A percentile compares a stretch with the other conserved stretches of the same genome.
phyloP scores from a whole-genome alignment of 805 yeast genomes.

The Myxozyma lipomycoides region DNA sequence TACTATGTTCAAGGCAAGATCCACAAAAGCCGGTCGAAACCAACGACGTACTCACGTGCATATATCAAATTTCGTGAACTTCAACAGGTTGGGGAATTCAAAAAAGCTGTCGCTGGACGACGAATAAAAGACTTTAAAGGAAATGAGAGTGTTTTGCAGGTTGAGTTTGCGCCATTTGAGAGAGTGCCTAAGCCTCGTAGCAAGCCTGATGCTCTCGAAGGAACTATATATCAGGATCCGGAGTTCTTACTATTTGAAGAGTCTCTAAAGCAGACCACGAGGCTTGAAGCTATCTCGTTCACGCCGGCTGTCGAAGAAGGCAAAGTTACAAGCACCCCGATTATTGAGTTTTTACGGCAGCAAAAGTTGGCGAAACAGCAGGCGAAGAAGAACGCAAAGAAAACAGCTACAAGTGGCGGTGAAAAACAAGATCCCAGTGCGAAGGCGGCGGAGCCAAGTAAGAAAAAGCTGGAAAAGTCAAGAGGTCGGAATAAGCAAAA shows the following conservation, averaged over 20 bases:
- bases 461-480: too few relatives aligned
- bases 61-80: conserved; percentile 41
- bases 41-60: conserved; percentile 44
- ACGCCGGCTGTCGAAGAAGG: not conserved
- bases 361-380: conserved; percentile 15
- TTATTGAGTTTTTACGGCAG: conserved; percentile 26
- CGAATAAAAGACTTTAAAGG: conserved; percentile 33
- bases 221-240: conserved; percentile 36
- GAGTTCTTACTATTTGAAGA: conserved; percentile 37
- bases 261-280: conserved; percentile 23
- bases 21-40: conserved; percentile 37
- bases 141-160: conserved; percentile 16
- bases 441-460: not conserved
- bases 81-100: conserved; percentile 37
- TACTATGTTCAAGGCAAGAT: conserved; percentile 31
- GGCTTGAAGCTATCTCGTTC: not conserved
- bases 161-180: conserved; percentile 33
- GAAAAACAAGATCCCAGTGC: not conserved
- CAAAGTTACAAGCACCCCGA: conserved; percentile 17
- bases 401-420: too few relatives aligned
- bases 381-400: not conserved
- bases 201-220: conserved; percentile 30
- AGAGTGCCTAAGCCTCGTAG: conserved; percentile 10
- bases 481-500: too few relatives aligned
- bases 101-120: conserved; percentile 33